Evolutionary conservation across 257 asterid genomes (phyloP).

Genomic region (Henckelia pumila): DNA sequence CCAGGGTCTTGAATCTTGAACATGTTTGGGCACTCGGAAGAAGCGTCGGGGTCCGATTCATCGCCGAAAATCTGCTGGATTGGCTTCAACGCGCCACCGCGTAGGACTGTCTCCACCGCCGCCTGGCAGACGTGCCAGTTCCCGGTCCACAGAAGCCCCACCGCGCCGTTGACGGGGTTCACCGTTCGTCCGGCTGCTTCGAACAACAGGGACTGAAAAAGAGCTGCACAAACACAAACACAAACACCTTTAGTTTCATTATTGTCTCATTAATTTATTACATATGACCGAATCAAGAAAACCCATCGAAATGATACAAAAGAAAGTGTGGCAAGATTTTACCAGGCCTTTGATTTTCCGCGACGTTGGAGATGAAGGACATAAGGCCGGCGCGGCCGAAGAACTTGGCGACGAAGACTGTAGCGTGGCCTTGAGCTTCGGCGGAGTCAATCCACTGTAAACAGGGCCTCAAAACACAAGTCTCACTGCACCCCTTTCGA

Average conservation of each 20-base stretch:
- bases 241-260: background rate
- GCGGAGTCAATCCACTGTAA: slow-evolving; percentile 53
- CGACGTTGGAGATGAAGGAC: slow-evolving; percentile 63
- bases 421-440: slow-evolving; percentile 61
- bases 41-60: slow-evolving; percentile 42
- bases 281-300: background rate
- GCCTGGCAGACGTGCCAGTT: slow-evolving; percentile 65
- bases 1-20: slow-evolving; percentile 30
- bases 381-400: slow-evolving; percentile 71
- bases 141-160: slow-evolving; percentile 51
- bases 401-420: slow-evolving; percentile 63
- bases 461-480: slow-evolving; percentile 47
- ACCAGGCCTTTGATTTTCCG: slow-evolving; percentile 51
- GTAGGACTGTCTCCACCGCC: slow-evolving; percentile 60
- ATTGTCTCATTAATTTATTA: background rate
- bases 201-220: slow-evolving; percentile 50
- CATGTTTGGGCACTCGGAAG: slow-evolving; percentile 47
- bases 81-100: slow-evolving; percentile 54
- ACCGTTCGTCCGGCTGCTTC: slow-evolving; percentile 67
- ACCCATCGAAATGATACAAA: background rate
- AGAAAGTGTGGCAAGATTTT: background rate
- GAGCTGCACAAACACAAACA: slow-evolving; percentile 28
- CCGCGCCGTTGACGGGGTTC: slow-evolving; percentile 61
- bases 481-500: slow-evolving; percentile 64
- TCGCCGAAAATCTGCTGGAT: slow-evolving; percentile 37